These are phyloP conservation scores for Stentor roeselii DNA, from an alignment of 73 alveolate genomes.

Conservation along the genomic window DNA sequence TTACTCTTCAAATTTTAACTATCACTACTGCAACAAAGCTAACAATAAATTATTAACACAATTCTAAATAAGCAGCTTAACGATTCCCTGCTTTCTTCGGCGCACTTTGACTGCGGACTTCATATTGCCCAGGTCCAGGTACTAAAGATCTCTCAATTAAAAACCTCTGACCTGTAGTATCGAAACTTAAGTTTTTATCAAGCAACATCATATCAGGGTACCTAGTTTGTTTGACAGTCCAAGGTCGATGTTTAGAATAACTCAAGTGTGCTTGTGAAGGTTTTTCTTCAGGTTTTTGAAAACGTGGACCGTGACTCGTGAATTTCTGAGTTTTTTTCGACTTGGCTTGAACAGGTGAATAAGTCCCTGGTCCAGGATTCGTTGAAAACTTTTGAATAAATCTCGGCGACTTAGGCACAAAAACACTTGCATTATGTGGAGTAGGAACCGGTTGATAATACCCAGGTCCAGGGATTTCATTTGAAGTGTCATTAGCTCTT, in stretches of 20 bases:
- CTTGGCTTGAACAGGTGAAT: not conserved
- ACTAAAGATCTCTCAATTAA: not conserved
- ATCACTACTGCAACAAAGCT: too few species aligned
- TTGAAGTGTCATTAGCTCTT: not conserved
- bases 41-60: too few species aligned
- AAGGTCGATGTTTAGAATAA: not conserved
- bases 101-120: not conserved
- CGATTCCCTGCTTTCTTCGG: too few species aligned
- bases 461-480: constrained; percentile 17
- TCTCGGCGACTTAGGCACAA: not conserved
- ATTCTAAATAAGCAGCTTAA: too few species aligned
- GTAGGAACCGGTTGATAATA: not conserved
- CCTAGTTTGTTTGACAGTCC: constrained; percentile 14
- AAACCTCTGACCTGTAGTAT: not conserved
- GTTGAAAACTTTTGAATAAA: not conserved
- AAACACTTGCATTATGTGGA: not conserved
- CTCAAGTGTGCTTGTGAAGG: not conserved
- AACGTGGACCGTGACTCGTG: not conserved
- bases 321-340: not conserved
- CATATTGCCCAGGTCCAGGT: constrained; percentile 25
- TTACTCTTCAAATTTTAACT: too few species aligned
- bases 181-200: not conserved
- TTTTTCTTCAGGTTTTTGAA: not conserved
- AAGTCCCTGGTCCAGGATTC: constrained; percentile 24
- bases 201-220: not conserved